phyloP scores from a whole-genome alignment of 163 green algal species.

The Smithsoniella earleae region DNA sequence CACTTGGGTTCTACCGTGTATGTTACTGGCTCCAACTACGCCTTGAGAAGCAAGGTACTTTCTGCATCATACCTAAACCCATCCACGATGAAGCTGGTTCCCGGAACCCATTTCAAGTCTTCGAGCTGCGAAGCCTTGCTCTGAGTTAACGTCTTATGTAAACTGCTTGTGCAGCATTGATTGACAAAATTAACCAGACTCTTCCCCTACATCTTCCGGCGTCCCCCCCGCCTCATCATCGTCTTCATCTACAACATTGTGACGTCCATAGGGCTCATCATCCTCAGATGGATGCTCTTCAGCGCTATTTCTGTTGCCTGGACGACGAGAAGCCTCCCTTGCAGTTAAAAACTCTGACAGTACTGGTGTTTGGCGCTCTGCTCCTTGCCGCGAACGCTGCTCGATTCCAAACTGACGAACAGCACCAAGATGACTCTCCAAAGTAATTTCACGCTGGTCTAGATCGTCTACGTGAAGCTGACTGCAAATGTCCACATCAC shows the following conservation, averaged over 20 bases:
- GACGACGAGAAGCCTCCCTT: not conserved
- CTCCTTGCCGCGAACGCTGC: not conserved
- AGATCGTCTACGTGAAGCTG: not conserved
- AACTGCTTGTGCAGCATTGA: not conserved
- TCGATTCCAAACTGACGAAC: conserved; percentile 1
- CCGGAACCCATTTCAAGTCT: conserved; percentile 44
- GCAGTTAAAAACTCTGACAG: conserved; percentile 15
- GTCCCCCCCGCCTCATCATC: not conserved
- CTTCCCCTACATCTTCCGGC: too few species aligned
- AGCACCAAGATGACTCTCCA: conserved; percentile 17
- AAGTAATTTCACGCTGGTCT: conserved; percentile 9
- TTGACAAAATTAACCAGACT: too few species aligned
- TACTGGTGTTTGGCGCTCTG: not conserved
- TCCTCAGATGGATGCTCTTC: not conserved
- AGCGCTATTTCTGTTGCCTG: not conserved
- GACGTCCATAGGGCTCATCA: not conserved
- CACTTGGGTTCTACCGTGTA: conserved; percentile 43
- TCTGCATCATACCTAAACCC: conserved; percentile 48
- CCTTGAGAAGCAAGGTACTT: not conserved
- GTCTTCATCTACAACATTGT: not conserved
- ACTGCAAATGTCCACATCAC: conserved; percentile 13
- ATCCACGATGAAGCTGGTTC: conserved; percentile 61
- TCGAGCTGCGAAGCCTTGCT: conserved; percentile 42
- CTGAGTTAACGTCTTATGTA: not conserved
- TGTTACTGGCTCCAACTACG: conserved; percentile 43